Percentiles rank a stretch among this genome's conserved stretches.
These are phyloP conservation scores for Solanum arcanum DNA, from an alignment of 257 asterid species.

Conservation along the genomic window DNA sequence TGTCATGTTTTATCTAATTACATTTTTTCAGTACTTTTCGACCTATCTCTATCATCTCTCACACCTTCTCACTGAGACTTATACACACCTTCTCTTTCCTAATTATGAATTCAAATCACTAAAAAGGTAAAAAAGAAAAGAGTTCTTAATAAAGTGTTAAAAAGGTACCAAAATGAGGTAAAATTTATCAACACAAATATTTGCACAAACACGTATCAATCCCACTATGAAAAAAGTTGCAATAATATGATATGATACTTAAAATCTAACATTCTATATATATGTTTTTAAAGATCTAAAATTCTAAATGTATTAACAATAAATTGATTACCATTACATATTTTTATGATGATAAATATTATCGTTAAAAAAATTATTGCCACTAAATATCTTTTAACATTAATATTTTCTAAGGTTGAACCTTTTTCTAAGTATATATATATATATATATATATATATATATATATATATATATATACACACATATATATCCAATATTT, in stretches of 20 bases:
- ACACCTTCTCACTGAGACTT: not conserved
- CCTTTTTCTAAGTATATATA: not conserved
- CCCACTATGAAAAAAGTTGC: not conserved
- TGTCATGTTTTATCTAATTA: not conserved
- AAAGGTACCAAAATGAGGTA: not conserved
- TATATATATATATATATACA: not conserved
- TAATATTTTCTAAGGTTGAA: not conserved
- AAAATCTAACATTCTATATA: too few relatives aligned
- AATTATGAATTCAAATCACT: not conserved
- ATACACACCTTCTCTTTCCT: not conserved
- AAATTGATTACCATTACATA: too few relatives aligned
- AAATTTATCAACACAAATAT: not conserved
- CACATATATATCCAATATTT: not conserved
- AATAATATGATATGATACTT: too few relatives aligned
- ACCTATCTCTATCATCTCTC: not conserved
- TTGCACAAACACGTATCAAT: not conserved
- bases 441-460: accelerated
- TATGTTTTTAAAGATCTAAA: not conserved
- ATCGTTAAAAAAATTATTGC: not conserved
- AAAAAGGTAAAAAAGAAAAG: not conserved
- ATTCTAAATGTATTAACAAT: not conserved
- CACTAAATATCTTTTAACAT: too few relatives aligned
- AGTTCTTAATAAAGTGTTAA: not conserved
- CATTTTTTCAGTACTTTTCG: not conserved
- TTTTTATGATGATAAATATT: too few relatives aligned